Conservation (phyloP, 2,329 filamentous ascomycete genomes). For the Alternaria ventricosa region DNA sequence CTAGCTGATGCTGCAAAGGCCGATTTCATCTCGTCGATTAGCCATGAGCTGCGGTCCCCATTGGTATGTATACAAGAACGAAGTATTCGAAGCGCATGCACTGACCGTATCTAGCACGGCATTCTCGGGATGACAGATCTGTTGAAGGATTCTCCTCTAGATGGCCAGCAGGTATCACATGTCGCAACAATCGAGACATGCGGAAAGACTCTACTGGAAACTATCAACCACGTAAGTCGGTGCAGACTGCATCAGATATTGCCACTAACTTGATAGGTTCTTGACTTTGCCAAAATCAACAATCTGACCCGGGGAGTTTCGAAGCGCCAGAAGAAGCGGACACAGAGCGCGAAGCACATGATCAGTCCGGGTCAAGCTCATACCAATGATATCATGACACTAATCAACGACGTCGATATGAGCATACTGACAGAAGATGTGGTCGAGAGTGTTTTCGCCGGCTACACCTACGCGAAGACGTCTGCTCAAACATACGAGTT, state of each 20-base stretch:
- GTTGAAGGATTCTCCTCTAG: slow-evolving; percentile 40
- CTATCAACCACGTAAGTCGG: slow-evolving; percentile 48
- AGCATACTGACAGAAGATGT: slow-evolving; percentile 46
- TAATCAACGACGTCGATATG: slow-evolving; percentile 46
- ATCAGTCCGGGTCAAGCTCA: slow-evolving; percentile 40
- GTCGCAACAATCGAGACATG: slow-evolving; percentile 49
- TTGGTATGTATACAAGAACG: slow-evolving; percentile 36
- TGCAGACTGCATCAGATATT: background rate
- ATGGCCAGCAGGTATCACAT: slow-evolving; percentile 51
- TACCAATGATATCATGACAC: slow-evolving; percentile 44
- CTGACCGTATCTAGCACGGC: slow-evolving; percentile 53
- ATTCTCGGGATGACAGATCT: slow-evolving; percentile 57
- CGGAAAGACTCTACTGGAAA: slow-evolving; percentile 50
- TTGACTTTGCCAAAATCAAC: slow-evolving; percentile 52
- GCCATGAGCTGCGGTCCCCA: slow-evolving; percentile 67
- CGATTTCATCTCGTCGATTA: slow-evolving; percentile 66
- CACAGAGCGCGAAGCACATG: slow-evolving; percentile 37
- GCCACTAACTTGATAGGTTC: slow-evolving; percentile 34
- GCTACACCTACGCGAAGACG: slow-evolving; percentile 43
- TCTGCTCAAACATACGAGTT: slow-evolving; percentile 36
- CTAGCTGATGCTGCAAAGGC: slow-evolving; percentile 57
- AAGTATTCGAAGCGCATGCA: background rate
- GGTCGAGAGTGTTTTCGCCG: slow-evolving; percentile 47
- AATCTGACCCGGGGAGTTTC: slow-evolving; percentile 41
- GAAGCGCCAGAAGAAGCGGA: slow-evolving; percentile 39